Conservation (phyloP, 2,329 filamentous ascomycete species). For the Blastomyces gilchristii region DNA sequence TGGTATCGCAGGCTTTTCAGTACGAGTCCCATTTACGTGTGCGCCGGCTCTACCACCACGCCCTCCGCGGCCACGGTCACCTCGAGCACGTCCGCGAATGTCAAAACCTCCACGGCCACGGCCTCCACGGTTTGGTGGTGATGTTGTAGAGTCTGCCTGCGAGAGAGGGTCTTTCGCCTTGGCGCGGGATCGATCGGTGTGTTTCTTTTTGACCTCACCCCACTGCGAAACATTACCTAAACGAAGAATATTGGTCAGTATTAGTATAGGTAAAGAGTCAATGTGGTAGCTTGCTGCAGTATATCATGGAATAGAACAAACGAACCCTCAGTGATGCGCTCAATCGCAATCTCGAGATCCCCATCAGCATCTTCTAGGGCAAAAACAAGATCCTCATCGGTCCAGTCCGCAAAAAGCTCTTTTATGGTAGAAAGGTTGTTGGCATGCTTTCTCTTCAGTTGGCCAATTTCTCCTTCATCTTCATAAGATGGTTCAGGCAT, state of each 20-base stretch:
- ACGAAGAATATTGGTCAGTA: slow-evolving; percentile 10
- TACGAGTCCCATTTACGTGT: slow-evolving; percentile 35
- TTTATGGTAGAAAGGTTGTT: slow-evolving; percentile 69
- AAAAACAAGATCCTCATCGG: slow-evolving; percentile 86
- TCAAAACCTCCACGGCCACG: slow-evolving; percentile 41
- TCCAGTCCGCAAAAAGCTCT: slow-evolving; percentile 93
- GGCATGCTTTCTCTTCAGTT: slow-evolving; percentile 84
- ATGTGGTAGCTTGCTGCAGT: slow-evolving; percentile 1
- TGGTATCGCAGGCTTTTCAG: slow-evolving; percentile 23
- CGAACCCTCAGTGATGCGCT: slow-evolving; percentile 42
- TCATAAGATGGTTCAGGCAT: slow-evolving; percentile 51
- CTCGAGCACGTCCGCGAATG: slow-evolving; percentile 37
- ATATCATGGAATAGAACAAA: slow-evolving; percentile 8
- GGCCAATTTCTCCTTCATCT: slow-evolving; percentile 81
- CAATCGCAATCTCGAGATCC: slow-evolving; percentile 40
- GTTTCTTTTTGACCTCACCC: slow-evolving; percentile 45
- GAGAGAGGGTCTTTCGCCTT: slow-evolving; percentile 37
- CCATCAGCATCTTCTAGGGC: slow-evolving; percentile 66
- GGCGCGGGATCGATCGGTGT: slow-evolving; percentile 35
- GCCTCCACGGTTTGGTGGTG: slow-evolving; percentile 29
- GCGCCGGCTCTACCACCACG: slow-evolving; percentile 37
- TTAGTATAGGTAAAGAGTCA: neutral
- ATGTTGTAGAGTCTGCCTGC: slow-evolving; percentile 26
- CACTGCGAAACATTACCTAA: slow-evolving; percentile 43
- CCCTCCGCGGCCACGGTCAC: slow-evolving; percentile 39